Base-by-base conservation (phyloP, 148 eudicot genomes). In the Vaccinium corymbosum region DNA sequence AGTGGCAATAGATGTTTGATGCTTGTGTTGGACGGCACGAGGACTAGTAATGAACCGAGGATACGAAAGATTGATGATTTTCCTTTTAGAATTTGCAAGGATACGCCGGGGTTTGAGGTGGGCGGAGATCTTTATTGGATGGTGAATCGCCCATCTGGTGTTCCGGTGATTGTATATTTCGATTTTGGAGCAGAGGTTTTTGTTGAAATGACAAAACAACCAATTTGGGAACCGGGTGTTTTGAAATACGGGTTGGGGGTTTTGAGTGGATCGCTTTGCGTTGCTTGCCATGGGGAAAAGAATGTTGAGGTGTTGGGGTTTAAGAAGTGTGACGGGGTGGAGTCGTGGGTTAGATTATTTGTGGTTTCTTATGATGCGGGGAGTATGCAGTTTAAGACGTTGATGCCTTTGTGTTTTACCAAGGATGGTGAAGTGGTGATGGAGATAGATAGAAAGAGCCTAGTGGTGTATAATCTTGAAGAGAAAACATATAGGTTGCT, bases 111-210 rank as follows among this genome's bases (percentile, higher is more conserved):
- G n/a, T 11, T 19, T 32, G 19, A 27, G 6, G 50, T 72, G 49
- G 49, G 15, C 6, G 76, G 76, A 72, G 49, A 32, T 72, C 76
- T 38, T 32, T 38, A 72, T 20, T 72, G 49, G 76, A 14, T 72
- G 76, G 76, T 72, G 76, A 59, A 59, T 59, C 19, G 9, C 17
- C 20, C 16, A 4, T 6, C 6, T 6, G 20, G 20, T 32, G n/a
- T 13, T 32, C 76, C 49, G 20, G 76, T 13, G 11, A 72, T 72
- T 72, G 35, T 72, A 6, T 42, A 42, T 14, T 72, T 72, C 2
- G 49, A 72, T 16, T 72, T 72, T 72, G 49, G 35, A 72, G 76
- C 76, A 1, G 76, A 72, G 76, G 76, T 35, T 20, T 72, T 72
- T 72, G 11, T 35, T 35, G 76, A 72, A 42, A 32, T 17, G n/a